Base-by-base conservation (phyloP, 2,329 filamentous ascomycete genomes). In the Aaosphaeria pasadenensis region DNA sequence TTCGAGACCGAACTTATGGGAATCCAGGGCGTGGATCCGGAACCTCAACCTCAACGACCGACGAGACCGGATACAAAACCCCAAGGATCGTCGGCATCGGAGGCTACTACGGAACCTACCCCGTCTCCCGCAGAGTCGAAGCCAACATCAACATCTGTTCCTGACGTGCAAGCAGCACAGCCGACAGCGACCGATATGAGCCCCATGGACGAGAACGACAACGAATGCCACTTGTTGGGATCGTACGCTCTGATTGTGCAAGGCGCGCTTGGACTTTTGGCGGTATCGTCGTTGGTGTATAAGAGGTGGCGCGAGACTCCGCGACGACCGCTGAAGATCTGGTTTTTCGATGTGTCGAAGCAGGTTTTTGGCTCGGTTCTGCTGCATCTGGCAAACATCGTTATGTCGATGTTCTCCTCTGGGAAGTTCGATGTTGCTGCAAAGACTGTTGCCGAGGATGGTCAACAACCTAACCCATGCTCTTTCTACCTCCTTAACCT, bases 281-380 rank as follows among this genome's bases (percentile, higher is more conserved):
- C 94, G 6, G 74, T 97, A 45, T 76, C 92, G 46, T 89, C 91
- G 1, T 80, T 99, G 43, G 92, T 97, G 6, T 95, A 84, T 76
- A 99, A 99, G 77, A 82, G 94, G 58, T 96, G 88, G 84, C 83
- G 89, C 56, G 94, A 99, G 73, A 81, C 89, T 48, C 92, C 94
- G 1, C 92, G 96, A 69, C 82, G 94, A 47, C 92, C 92, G 1
- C 66, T 97, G 64, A 95, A 95, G 79, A 91, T 99, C 56, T 99
- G 94, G 92, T 91, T 89, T 70, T 99, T 97, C 70, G 94, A 99
- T 67, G 94, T 86, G 28, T 95, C 90, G 31, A 99, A 99, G 77
- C 94, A 99, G 76, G 90, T 99, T 46, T 88, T 97, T 63, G 94
- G 94, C 24, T 95, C 91, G 30, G 86, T 91, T 41, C 79, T 99